Percentiles rank a stretch among this genome's conserved stretches.
Conservation (phyloP, 2,329 filamentous ascomycete species). For the Aureobasidium sp. region DNA sequence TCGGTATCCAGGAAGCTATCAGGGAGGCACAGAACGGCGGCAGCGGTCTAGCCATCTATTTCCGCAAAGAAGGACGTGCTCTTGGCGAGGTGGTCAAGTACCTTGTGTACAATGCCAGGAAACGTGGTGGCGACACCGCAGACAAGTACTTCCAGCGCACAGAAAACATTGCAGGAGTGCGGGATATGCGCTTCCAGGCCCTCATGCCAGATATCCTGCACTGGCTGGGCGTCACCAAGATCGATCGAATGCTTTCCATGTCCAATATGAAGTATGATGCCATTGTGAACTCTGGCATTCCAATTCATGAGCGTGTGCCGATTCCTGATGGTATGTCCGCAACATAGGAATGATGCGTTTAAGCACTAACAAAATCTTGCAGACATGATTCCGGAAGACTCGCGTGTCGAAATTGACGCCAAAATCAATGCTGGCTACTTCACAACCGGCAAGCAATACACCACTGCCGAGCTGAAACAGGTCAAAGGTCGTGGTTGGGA, state of each 20-base stretch:
- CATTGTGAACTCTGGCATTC: slow-evolving; percentile 1
- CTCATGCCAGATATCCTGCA: slow-evolving; percentile 90
- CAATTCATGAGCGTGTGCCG: neutral
- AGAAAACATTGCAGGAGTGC: slow-evolving; percentile 97
- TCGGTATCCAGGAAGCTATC: slow-evolving; percentile 94
- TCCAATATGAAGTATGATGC: slow-evolving; percentile 2
- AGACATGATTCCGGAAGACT: slow-evolving; percentile 2
- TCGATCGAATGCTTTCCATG: slow-evolving; percentile 68
- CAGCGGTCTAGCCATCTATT: slow-evolving; percentile 94
- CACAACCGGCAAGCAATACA: neutral
- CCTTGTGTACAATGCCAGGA: slow-evolving; percentile 73
- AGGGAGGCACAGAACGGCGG: slow-evolving; percentile 93
- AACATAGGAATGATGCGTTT: neutral
- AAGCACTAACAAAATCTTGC: neutral
- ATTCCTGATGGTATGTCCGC: neutral
- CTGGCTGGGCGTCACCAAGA: slow-evolving; percentile 97
- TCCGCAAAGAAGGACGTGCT: slow-evolving; percentile 92
- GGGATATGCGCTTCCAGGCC: slow-evolving; percentile 95
- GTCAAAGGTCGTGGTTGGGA: neutral
- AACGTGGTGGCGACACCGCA: slow-evolving; percentile 68
- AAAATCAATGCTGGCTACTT: slow-evolving; percentile 5
- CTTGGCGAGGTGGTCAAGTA: slow-evolving; percentile 92
- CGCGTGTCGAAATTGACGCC: neutral
- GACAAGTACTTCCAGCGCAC: slow-evolving; percentile 95
- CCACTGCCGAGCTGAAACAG: neutral